phyloP scores from a whole-genome alignment of 75 land plant genomes.

The Ceratopteris richardii region DNA sequence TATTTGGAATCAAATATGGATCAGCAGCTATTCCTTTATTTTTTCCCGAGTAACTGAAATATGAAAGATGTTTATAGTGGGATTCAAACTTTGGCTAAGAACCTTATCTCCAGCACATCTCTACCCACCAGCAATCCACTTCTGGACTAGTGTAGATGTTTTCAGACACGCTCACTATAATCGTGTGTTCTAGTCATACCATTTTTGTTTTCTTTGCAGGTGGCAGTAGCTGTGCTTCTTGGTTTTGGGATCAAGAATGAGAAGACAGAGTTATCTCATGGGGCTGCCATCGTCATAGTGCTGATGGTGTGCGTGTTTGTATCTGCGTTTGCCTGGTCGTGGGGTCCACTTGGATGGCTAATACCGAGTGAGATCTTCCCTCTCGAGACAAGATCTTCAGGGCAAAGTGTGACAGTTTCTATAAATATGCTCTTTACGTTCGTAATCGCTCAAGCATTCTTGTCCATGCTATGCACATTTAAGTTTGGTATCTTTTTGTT shows the following conservation, averaged over 20 bases:
- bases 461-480: slow-evolving; percentile 55
- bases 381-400: slow-evolving; percentile 59
- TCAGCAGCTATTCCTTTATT: too few species aligned
- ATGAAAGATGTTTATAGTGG: too few species aligned
- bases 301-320: slow-evolving; percentile 55
- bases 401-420: slow-evolving; percentile 55
- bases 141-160: too few species aligned
- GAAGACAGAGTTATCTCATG: slow-evolving; percentile 32
- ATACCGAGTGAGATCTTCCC: slow-evolving; percentile 32
- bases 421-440: slow-evolving; percentile 64
- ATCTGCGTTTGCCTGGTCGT: too few species aligned
- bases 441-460: slow-evolving; percentile 51
- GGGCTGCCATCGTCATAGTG: slow-evolving; percentile 40
- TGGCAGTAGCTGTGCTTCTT: slow-evolving; percentile 13
- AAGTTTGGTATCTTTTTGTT: slow-evolving; percentile 61
- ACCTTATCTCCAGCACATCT: too few species aligned
- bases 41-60: too few species aligned
- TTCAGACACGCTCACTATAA: too few species aligned
- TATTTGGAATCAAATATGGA: too few species aligned
- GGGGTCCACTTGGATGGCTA: slow-evolving; percentile 80
- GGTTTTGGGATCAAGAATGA: slow-evolving; percentile 32
- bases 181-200: too few species aligned
- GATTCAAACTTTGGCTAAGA: too few species aligned
- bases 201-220: too few species aligned
- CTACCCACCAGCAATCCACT: too few species aligned